Evolutionary conservation across 1,284 basidiomycete species (phyloP), one percentile per base, ranked within the genome.

Genomic region (Apiotrichum sp.): DNA sequence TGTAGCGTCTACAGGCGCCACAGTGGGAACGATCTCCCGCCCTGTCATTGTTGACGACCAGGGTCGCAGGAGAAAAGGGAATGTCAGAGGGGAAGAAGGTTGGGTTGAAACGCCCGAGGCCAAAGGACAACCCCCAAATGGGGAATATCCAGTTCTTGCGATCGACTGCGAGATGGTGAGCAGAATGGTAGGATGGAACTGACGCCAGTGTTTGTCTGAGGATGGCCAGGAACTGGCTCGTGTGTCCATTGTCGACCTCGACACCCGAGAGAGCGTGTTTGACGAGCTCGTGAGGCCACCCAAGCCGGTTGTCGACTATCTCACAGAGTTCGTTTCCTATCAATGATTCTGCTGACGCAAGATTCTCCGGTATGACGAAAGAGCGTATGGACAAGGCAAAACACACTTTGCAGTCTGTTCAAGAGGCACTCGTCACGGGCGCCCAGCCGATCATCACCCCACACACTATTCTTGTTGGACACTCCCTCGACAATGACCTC

Each of bases 141-240:
- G 70, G 53, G 50, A 65, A 57, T 68, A 71, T 57, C 57, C 67
- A 38, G 67, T 78, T 35, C 55, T 75, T 45, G 80, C 82, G 0
- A 72, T 96, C 42, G 93, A 96, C 78, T 97, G 93, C 72, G 92
- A 96, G 74, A 96, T 96, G 92, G 91, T 90, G 61, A 57, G 82
- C 62, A 41, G 13, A n/a, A 14, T 49, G 33, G 7, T 5, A 8
- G 4, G 6, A 6, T 40, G 6, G 40, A 9, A 29, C 56, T 55
- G 36, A 57, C 38, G 43, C 47, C 59, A 93, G 89, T 90, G 88
- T 68, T 66, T 87, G 71, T 92, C 91, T 0, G 86, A 86, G 65
- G 86, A 87, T 48, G 92, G 90, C 6, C 90, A 89, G 62, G 89
- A 90, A 69, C 80, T 97, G 9, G 86, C 92, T 1, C 79, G 90